These are phyloP conservation scores for Phlebopus sp. DNA, from an alignment of 1,284 basidiomycete species.

Conservation along the genomic window DNA sequence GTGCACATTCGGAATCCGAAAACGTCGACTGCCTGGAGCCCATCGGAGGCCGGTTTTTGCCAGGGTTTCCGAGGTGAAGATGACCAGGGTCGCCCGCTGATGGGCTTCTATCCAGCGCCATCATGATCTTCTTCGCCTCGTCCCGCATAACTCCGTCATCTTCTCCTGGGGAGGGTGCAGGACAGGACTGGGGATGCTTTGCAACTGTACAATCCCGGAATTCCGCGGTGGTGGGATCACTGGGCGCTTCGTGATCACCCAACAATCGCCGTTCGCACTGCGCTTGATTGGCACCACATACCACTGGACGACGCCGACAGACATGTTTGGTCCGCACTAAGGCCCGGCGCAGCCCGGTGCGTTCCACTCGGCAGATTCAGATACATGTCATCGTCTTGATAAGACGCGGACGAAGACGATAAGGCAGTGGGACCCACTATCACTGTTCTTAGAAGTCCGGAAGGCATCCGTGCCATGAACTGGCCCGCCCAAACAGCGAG, in stretches of 20 bases:
- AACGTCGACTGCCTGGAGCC: background rate
- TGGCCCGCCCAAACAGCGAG: background rate
- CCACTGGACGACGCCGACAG: constrained; percentile 5
- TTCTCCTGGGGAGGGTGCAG: background rate
- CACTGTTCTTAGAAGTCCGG: constrained; percentile 19
- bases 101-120: constrained; percentile 1
- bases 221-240: constrained; percentile 14
- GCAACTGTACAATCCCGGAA: constrained; percentile 10
- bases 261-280: constrained; percentile 14
- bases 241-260: constrained; percentile 3
- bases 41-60: background rate
- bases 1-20: background rate
- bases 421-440: constrained; percentile 17
- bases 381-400: background rate
- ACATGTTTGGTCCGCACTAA: constrained; percentile 29
- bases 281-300: constrained; percentile 7
- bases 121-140: constrained; percentile 3
- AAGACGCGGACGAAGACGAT: constrained; percentile 7
- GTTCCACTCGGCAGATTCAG: background rate
- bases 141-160: background rate
- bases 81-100: background rate
- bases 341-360: constrained; percentile 16
- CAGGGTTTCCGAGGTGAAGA: constrained; percentile 1
- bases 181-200: background rate
- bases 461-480: constrained; percentile 1